Evolutionary conservation across 2,329 filamentous ascomycete species (phyloP), one percentile per base, ranked within the genome.

Genomic region (Spiromastix sp.): DNA sequence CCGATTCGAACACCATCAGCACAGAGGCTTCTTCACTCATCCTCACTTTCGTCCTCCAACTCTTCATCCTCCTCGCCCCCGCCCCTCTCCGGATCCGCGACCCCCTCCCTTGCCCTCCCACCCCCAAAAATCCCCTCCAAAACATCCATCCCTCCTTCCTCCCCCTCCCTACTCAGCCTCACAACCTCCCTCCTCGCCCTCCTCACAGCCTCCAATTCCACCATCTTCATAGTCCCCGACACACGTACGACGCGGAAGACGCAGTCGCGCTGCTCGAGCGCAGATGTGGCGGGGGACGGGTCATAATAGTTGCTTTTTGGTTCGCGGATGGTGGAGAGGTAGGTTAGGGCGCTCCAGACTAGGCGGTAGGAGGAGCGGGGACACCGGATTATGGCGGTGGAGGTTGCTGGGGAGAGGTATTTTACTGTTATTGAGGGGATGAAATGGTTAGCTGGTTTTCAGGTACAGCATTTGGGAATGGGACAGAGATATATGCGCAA

Each of bases 191-290:
- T 67, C 47, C 81, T 78, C 27, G 85, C 84, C 41, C 84, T 71
- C 3, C 79, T 72, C 49, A 96, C 81, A 22, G 86, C 85, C 58
- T 94, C 87, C 54, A 93, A 79, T 59, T 96, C 87, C 2, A 78
- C 81, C 59, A 93, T 94, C 48, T 79, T 80, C 51, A 98, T 94
- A 3, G 91, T 98, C 11, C 89, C 91, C 45, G 84, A 91, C 10
- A 95, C 85, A 42, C 84, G 73, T 5, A 93, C 75, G 10, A 98
- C 86, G 30, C 80, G 77, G 43, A 93, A 82, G 1, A 89, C 79
- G 50, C 87, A 93, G 0, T 74, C 68, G 7, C 50, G 45, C 19
- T 49, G 47, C 7, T 34, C 36, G 34, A 42, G 50, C 12, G 45
- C 32, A 12, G 48, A 42, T 30, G 37, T 31, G 16, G 30, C 12